Evolutionary conservation across 2,329 filamentous ascomycete species (phyloP).

Genomic region (Pseudopithomyces maydicus): DNA sequence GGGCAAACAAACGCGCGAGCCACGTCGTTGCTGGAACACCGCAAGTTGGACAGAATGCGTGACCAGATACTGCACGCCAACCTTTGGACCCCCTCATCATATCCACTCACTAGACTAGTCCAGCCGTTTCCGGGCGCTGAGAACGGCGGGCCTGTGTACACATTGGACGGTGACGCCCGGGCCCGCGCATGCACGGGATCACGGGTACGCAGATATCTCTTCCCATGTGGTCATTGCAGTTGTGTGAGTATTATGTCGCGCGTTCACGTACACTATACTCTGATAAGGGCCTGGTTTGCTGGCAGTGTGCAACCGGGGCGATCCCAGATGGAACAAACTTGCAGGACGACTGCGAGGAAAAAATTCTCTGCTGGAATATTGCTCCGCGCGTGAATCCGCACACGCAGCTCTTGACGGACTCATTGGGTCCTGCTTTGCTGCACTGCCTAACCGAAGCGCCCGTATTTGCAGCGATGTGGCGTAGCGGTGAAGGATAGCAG

Average conservation of each 20-base stretch:
- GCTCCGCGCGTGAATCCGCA: background rate
- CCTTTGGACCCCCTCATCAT: too few species aligned
- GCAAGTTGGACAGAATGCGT: background rate
- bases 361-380: background rate
- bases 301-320: background rate
- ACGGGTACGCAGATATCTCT: background rate
- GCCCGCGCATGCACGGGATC: background rate
- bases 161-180: too few species aligned
- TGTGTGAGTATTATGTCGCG: background rate
- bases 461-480: background rate
- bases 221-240: background rate
- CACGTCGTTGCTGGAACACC: background rate
- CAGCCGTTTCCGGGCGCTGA: background rate
- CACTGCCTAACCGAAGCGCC: background rate
- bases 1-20: background rate
- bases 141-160: background rate
- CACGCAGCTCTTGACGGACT: background rate
- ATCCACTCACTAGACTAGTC: too few species aligned
- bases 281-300: background rate
- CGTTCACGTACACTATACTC: background rate
- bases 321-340: background rate
- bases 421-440: background rate
- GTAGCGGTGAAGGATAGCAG: background rate
- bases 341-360: background rate
- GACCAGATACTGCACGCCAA: background rate